Evolutionary conservation across 2,329 filamentous ascomycete species (phyloP), one percentile per base, ranked within the genome.

Genomic region (Penicillium hesseltinei): DNA sequence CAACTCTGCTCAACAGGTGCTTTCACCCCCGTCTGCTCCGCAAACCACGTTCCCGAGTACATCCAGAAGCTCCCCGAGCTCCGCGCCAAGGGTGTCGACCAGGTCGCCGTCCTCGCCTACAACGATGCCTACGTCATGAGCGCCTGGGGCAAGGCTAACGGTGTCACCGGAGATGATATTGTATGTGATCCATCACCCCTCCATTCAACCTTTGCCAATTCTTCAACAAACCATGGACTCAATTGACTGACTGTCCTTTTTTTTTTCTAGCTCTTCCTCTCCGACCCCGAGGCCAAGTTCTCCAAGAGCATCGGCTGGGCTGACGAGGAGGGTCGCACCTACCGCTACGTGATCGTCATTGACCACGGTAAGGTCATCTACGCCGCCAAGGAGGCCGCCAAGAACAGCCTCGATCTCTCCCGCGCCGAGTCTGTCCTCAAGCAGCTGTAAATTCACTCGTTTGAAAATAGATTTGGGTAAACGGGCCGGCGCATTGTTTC

Each of bases 61-160:
- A 84, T 93, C 68, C 77, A 84, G 75, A 88, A 90, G 74, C 78
- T 88, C 66, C 80, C 84, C 52, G 81, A 88, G 71, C 81, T 95
- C 76, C 87, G 87, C 79, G 79, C 80, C 72, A 93, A 93, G 83
- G 91, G 90, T 68, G 89, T 95, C 65, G 91, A 96, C 76, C 77
- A 88, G 62, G 85, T 96, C 69, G 84, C 91, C 65, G 85, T 94
- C 71, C 88, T 95, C 70, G 89, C 91, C 59, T 88, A 81, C 81
- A 96, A 96, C 78, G 92, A 96, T 77, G 81, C 87, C 63, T 95
- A 82, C 73, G 91, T 96, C 75, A 93, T 93, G 90, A 88, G 86
- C 68, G 91, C 89, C 54, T 94, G 90, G 90, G 88, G 86, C 78
- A 96, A 96, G 84, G 91, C 91, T 71, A 93, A 95, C 78, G 82